Base-by-base conservation (phyloP, 73 alveolate species). In the Paramecium bursaria region DNA sequence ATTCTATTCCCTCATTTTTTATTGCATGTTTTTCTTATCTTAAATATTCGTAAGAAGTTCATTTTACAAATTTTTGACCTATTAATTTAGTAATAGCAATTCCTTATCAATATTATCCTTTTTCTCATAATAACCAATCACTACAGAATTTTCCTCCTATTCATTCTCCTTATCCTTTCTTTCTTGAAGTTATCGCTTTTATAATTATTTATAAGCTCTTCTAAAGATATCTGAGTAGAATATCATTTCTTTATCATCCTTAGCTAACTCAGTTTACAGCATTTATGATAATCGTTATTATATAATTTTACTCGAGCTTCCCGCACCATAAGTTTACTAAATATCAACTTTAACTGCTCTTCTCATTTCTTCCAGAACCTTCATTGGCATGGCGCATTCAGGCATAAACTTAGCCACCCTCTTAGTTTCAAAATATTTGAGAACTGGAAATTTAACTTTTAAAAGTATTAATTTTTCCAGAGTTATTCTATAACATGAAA, bases 341-440 rank as follows among this genome's bases (percentile, higher is more conserved):
- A 57, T n/a, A 57, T 57, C 76, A 6, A 57, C 21, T 30, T 57
- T 57, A 57, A 57, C 76, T 6, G 76, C 76, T 57, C 76, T 23
- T 26, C 76, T 0, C 15, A 57, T 19, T 57, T 57, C 76, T n/a
- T 57, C 19, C 6, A 57, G 27, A 13, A 57, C 33, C 15, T 57
- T 57, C 76, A 57, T 57, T 10, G 76, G 76, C 17, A 57, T 50
- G 51, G 33, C 33, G 15, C 76, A 57, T 57, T 57, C 76, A 10
- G 76, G 76, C 26, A 57, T 30, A 4, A 30, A 50, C n/a, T 50
- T 30, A n/a, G 27, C 33, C 9, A 57, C 33, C 33, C 27, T n/a
- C 4, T 30, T 7, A 15, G 27, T 57, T 13, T 57, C 33, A 14
- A 57, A 57, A 31, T 57, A 57, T 6, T 30, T 27, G 2, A 57